These are phyloP conservation scores for Sarocladium kiliense DNA, from an alignment of 2,329 filamentous ascomycete genomes.

Conservation along the genomic window DNA sequence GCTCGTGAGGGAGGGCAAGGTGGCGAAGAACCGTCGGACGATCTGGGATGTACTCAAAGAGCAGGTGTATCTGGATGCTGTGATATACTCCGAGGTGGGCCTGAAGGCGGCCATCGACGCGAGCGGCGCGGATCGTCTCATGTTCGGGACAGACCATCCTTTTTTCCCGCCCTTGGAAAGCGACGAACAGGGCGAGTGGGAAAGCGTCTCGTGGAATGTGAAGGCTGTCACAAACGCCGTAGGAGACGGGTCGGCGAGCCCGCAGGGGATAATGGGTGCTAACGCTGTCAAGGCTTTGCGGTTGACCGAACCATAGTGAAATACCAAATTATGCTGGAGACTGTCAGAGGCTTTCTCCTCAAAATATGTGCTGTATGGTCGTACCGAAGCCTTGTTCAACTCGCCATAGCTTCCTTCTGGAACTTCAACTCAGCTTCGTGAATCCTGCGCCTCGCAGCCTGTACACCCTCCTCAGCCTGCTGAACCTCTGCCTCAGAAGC, in stretches of 20 bases:
- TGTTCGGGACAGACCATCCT: conserved; percentile 81
- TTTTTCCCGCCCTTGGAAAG: conserved; percentile 73
- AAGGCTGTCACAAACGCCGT: conserved; percentile 50
- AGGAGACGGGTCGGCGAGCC: conserved; percentile 37
- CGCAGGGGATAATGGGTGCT: conserved; percentile 50
- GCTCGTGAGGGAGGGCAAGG: conserved; percentile 59
- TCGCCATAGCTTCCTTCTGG: conserved; percentile 21
- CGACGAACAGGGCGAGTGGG: conserved; percentile 61
- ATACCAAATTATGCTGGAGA: neutral
- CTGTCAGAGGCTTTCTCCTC: too few relatives aligned
- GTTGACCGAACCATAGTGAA: conserved; percentile 16
- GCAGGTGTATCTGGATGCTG: conserved; percentile 85
- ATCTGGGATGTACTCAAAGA: conserved; percentile 54
- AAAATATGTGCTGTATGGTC: too few relatives aligned
- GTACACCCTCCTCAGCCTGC: conserved; percentile 23
- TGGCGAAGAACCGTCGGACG: conserved; percentile 40
- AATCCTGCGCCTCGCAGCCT: conserved; percentile 26
- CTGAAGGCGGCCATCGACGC: conserved; percentile 66
- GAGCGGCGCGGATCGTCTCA: conserved; percentile 61
- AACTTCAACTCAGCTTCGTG: conserved; percentile 32
- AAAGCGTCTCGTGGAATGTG: conserved; percentile 54
- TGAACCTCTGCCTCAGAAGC: conserved; percentile 20
- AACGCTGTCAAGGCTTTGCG: conserved; percentile 52
- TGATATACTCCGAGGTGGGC: conserved; percentile 73
- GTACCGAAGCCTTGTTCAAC: too few relatives aligned